Conservation (phyloP, 2,329 filamentous ascomycete genomes). For the Tolypocladium capitatum region DNA sequence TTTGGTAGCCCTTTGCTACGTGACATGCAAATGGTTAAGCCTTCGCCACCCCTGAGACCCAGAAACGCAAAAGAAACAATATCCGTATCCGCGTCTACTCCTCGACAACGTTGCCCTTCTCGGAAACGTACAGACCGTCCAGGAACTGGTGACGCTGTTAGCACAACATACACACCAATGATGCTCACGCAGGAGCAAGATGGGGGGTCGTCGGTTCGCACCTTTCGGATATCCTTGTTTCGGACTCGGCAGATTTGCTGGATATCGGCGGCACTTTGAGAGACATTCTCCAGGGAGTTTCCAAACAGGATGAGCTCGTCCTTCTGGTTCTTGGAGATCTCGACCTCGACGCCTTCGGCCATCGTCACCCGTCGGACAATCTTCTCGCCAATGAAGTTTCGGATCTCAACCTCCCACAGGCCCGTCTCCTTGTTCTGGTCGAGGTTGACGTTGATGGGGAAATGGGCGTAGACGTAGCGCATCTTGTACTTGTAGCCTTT, state of each 20-base stretch:
- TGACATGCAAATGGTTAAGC: constrained; percentile 47
- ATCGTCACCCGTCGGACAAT: constrained; percentile 86
- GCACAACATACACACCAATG: constrained; percentile 1
- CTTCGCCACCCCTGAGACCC: constrained; percentile 50
- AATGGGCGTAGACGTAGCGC: constrained; percentile 99
- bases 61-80: constrained; percentile 45
- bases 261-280: constrained; percentile 96
- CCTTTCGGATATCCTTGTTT: constrained; percentile 99
- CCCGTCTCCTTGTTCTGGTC: constrained; percentile 91
- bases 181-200: not conserved
- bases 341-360: constrained; percentile 80
- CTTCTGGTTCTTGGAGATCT: constrained; percentile 86
- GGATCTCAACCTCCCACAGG: constrained; percentile 87
- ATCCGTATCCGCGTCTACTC: constrained; percentile 37
- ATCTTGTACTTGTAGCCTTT: constrained; percentile 99
- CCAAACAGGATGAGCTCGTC: constrained; percentile 88
- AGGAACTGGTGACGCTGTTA: constrained; percentile 57
- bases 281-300: constrained; percentile 95
- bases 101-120: constrained; percentile 89
- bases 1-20: constrained; percentile 38
- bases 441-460: constrained; percentile 99
- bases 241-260: constrained; percentile 99
- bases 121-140: constrained; percentile 99
- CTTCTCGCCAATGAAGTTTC: constrained; percentile 99
- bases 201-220: constrained; percentile 22